Evolutionary conservation across 2,329 filamentous ascomycete genomes (phyloP), one percentile per base, ranked within the genome.

Genomic region (Penicillium sp.): DNA sequence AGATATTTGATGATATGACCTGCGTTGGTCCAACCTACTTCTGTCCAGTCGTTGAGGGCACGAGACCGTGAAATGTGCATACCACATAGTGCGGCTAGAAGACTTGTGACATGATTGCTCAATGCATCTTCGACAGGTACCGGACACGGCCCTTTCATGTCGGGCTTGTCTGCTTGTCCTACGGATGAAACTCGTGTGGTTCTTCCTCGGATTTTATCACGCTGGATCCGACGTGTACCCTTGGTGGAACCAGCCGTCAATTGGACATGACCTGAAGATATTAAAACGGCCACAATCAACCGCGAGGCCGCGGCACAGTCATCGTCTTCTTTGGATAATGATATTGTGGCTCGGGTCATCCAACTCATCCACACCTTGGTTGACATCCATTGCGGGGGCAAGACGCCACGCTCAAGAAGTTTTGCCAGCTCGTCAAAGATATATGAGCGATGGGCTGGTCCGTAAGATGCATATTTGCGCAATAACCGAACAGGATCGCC

Each of bases 351-450:
- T 18, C 62, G 58, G 27, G 66, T 63, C 59, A 75, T 61, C 51
- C 68, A 72, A 6, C 55, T 54, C 36, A 69, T 73, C 69, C 72
- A 73, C 12, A 56, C 49, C 15, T 58, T 67, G 12, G 73, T 75
- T 33, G 72, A 70, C 66, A 75, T 69, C 71, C 73, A 75, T 51
- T 75, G 69, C 13, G 68, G 60, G 9, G 72, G 70, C 10, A 75
- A 17, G 4, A 58, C 59, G 6, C 64, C 60, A 17, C 67, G 63
- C n/a, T 52, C 32, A 26, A 75, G 59, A 44, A 75, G 67, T 29
- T 61, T 64, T n/a, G 67, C 58, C 43, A 75, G 33, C 45, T 74
- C 68, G 13, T 62, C 58, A 41, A 69, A 73, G 18, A 68, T 59
- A 51, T 63, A 75, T 33, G 64, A 64, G 32, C 60, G 64, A 36